Conservation (phyloP, 805 yeast species). For the Ogataea pini region DNA sequence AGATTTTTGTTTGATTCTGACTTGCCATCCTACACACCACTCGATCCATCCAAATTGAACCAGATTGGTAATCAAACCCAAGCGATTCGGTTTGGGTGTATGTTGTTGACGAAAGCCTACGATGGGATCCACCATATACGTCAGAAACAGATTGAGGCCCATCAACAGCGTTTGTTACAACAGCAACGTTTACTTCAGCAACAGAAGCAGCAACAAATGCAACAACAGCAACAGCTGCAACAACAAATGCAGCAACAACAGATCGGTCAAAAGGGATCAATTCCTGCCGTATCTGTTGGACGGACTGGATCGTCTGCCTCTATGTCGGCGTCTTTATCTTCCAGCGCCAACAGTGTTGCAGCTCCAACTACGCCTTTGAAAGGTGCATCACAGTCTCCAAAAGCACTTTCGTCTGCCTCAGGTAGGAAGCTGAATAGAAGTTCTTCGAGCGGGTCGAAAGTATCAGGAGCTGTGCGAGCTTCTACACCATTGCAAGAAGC, state of each 20-base stretch:
- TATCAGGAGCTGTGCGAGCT: constrained; percentile 2
- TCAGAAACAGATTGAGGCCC: constrained; percentile 58
- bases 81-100: constrained; percentile 85
- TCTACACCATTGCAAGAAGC: constrained; percentile 3
- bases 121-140: constrained; percentile 78
- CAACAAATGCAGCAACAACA: constrained; percentile 2
- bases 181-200: constrained; percentile 36
- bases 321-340: not conserved
- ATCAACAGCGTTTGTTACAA: constrained; percentile 35
- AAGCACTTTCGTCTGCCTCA: constrained; percentile 2
- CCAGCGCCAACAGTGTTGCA: constrained; percentile 7
- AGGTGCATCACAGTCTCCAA: constrained; percentile 11
- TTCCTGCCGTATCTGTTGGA: constrained; percentile 1
- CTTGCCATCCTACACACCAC: constrained; percentile 44
- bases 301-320: constrained; percentile 1
- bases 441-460: constrained; percentile 3
- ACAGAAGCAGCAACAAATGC: constrained; percentile 38
- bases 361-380: constrained; percentile 5
- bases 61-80: constrained; percentile 85
- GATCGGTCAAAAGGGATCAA: not conserved
- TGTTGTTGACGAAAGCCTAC: constrained; percentile 84
- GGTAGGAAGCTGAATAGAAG: constrained; percentile 11
- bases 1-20: constrained; percentile 54
- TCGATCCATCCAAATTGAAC: constrained; percentile 83
- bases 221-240: constrained; percentile 29